These are phyloP conservation scores for Aspergillus sojae DNA, from an alignment of 2,329 filamentous ascomycete genomes.

Conservation along the genomic window DNA sequence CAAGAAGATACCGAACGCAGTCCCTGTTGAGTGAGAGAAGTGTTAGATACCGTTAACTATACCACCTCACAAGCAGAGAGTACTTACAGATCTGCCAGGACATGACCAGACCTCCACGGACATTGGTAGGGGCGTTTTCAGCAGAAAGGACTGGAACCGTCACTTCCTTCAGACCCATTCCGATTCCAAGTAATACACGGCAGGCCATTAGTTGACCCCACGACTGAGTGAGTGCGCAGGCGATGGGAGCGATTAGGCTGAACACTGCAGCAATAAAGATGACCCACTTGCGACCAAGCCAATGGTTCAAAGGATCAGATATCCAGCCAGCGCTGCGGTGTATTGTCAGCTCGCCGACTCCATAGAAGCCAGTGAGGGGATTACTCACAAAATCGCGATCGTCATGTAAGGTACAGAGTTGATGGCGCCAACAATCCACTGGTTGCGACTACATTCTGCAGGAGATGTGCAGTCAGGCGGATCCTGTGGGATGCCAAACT, in stretches of 20 bases:
- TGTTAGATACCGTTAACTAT: background rate
- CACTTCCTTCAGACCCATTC: conserved; percentile 63
- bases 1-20: conserved; percentile 66
- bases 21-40: conserved; percentile 25
- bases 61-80: background rate
- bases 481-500: conserved; percentile 48
- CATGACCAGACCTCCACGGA: conserved; percentile 61
- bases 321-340: conserved; percentile 61
- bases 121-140: conserved; percentile 57
- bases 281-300: conserved; percentile 62
- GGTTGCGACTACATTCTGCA: conserved; percentile 46
- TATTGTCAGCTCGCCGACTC: conserved; percentile 34
- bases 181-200: conserved; percentile 61
- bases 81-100: conserved; percentile 50
- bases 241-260: conserved; percentile 68
- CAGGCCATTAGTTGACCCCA: conserved; percentile 62
- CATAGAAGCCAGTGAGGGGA: too few relatives aligned
- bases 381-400: background rate
- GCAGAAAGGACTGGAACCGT: conserved; percentile 60
- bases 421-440: conserved; percentile 66
- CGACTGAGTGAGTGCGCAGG: conserved; percentile 61
- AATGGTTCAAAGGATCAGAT: conserved; percentile 65
- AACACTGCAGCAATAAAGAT: conserved; percentile 67
- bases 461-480: conserved; percentile 12
- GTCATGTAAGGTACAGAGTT: conserved; percentile 50